Evolutionary conservation across 192 early-diverging fungal species (phyloP), one percentile per base, ranked within the genome.

Genomic region (Coemansia erecta): DNA sequence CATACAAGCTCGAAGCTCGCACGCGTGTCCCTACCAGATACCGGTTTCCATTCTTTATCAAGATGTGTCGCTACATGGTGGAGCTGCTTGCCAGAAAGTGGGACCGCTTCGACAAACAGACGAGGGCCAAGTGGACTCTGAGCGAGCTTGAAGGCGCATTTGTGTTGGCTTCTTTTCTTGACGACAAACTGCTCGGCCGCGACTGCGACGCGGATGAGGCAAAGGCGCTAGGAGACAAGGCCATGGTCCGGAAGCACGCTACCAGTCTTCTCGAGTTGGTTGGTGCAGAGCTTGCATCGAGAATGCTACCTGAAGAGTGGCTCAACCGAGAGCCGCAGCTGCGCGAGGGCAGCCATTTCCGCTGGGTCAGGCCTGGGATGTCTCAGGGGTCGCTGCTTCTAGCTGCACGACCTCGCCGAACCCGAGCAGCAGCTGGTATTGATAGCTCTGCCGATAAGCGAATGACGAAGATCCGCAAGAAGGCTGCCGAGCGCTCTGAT

Each of bases 21-120:
- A 93, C 90, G 15, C 77, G 84, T 42, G 93, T 95, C 1, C 88
- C 94, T 0, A 60, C 71, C 13, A 89, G 91, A 47, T 95, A 93
- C 64, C 75, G 93, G 19, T 94, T 91, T 60, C 94, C 94, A 8
- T 93, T 76, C 58, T 97, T 92, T 64, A 81, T 90, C 43, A 85
- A 83, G 37, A 85, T 95, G 73, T 87, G 91, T 49, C 91, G 93
- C 85, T 94, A 90, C 60, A 89, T 88, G 42, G 86, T 86, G 0
- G 76, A 83, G 55, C 70, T 81, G 18, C 85, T 90, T 62, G 53
- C 82, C 8, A 54, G 81, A 31, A 61, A 81, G 15, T 72, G 88
- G 80, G 61, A 80, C 80, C 83, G 70, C 61, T 31, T 56, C 31
- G 53, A 53, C 24, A 23, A 42, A 23, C 50, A 23, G 14, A 68